Evolutionary conservation across 1,139 yeast genomes (phyloP).

Genomic region (Geotrichum cucujoidarum): DNA sequence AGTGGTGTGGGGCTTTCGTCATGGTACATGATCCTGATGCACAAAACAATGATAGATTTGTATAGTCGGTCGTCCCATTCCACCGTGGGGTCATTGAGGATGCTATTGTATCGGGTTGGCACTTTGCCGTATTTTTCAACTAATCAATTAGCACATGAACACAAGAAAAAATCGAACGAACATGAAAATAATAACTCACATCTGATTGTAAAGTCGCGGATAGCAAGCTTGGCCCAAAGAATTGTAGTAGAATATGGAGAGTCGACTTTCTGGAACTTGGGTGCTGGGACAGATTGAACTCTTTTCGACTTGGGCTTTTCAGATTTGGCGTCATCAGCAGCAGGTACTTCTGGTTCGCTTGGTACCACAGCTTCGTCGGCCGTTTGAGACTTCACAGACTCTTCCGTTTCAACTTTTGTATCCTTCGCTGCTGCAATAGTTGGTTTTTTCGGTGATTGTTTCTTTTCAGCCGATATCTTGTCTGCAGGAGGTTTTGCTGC

Average conservation of each 20-base stretch:
- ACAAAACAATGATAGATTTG: conserved; percentile 35
- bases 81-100: conserved; percentile 36
- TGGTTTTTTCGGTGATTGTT: background rate
- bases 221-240: conserved; percentile 28
- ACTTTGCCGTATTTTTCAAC: conserved; percentile 36
- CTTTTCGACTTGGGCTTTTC: conserved; percentile 4
- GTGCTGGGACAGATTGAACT: conserved; percentile 25
- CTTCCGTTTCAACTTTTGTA: background rate
- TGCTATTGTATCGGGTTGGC: conserved; percentile 33
- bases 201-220: conserved; percentile 31
- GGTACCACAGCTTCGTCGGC: too few species aligned
- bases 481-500: background rate
- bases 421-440: background rate
- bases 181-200: conserved; percentile 21
- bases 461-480: background rate
- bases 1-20: conserved; percentile 29
- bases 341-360: background rate
- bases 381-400: background rate
- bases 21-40: conserved; percentile 33
- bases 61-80: conserved; percentile 38
- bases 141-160: conserved; percentile 10
- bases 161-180: background rate
- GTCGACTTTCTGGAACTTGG: conserved; percentile 25
- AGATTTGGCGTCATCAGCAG: background rate
- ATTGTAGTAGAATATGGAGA: conserved; percentile 27